Base-by-base conservation (phyloP, 2,329 filamentous ascomycete species). In the Ophiobolus disseminans region DNA sequence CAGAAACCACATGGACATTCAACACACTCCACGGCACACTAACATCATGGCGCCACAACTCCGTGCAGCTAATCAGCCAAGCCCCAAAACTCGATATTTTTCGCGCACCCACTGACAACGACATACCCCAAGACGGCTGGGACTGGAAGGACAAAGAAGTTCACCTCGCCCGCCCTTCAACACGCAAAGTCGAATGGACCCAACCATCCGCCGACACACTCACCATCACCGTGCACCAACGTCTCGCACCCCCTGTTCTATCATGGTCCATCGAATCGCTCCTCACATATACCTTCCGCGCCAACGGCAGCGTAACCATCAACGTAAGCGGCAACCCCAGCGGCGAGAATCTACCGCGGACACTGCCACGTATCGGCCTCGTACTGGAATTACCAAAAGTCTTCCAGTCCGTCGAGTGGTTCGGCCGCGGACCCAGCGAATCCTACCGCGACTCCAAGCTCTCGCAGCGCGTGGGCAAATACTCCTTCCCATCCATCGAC, bases 71-170 rank as follows among this genome's bases (percentile, higher is more conserved):
- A 9, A 62, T 72, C 25, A 50, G 62, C 21, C 57, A 59, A 36
- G 58, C 69, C 60, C 70, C 77, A 0, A 63, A 68, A 7, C 76
- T 82, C 1, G 74, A 76, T 5, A 83, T 88, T 70, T 88, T 84
- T 79, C 82, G 86, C 4, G 82, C 86, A 0, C 79, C 80, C 11
- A 88, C 85, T 0, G 83, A 89, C 67, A 89, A 89, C 58, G 86
- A 89, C 60, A 73, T 75, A 0, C 77, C 81, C 0, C 62, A 70
- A 13, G 80, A 82, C 9, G 76, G 81, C 3, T 78, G 77, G 4
- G 82, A 86, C 56, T 88, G 86, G 85, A 72, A 78, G 35, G 65
- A 71, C 41, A 63, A 61, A 20, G 53, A 58, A 6, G 54, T 72
- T 1, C 62, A 64, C 16, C 64, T 66, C 9, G 66, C 68, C 3